These are phyloP conservation scores for Aspergillus piperis DNA, from an alignment of 2,329 filamentous ascomycete genomes.

Conservation along the genomic window DNA sequence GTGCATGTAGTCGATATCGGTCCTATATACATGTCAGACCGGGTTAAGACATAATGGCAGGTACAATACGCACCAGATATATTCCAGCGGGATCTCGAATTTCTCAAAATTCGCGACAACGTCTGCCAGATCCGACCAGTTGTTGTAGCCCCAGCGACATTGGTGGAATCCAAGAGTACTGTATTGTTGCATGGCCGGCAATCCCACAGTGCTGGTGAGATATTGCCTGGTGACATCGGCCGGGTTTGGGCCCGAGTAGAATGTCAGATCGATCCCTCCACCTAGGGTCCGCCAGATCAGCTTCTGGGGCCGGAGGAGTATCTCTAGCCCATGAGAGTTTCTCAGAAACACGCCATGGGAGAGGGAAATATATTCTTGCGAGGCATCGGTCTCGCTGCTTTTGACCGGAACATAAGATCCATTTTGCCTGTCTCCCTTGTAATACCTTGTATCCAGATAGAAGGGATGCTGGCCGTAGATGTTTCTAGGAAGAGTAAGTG, in stretches of 20 bases:
- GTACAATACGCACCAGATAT: slow-evolving; percentile 41
- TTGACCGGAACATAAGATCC: slow-evolving; percentile 57
- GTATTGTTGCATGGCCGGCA: slow-evolving; percentile 79
- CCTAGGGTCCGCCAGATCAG: slow-evolving; percentile 75
- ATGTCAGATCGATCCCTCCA: slow-evolving; percentile 76
- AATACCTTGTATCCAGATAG: slow-evolving; percentile 79
- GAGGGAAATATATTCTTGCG: slow-evolving; percentile 62
- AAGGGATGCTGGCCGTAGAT: slow-evolving; percentile 77
- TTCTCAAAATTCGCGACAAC: slow-evolving; percentile 56
- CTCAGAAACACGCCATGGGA: slow-evolving; percentile 77
- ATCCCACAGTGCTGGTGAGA: slow-evolving; percentile 64
- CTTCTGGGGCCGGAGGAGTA: slow-evolving; percentile 63
- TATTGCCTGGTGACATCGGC: slow-evolving; percentile 71
- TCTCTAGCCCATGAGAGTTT: slow-evolving; percentile 75
- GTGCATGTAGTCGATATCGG: slow-evolving; percentile 61
- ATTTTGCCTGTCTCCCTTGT: slow-evolving; percentile 53
- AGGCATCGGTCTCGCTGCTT: slow-evolving; percentile 54
- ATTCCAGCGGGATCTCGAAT: slow-evolving; percentile 60
- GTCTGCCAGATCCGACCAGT: slow-evolving; percentile 67
- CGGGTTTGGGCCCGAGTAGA: slow-evolving; percentile 72
- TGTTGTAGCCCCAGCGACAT: slow-evolving; percentile 78
- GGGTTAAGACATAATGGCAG: background rate
- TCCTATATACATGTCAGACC: slow-evolving; percentile 20
- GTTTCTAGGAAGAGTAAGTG: slow-evolving; percentile 49
- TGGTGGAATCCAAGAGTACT: slow-evolving; percentile 82